Evolutionary conservation across 2,329 filamentous ascomycete species (phyloP), one percentile per base, ranked within the genome.

Genomic region (Paecilomyces sp.): DNA sequence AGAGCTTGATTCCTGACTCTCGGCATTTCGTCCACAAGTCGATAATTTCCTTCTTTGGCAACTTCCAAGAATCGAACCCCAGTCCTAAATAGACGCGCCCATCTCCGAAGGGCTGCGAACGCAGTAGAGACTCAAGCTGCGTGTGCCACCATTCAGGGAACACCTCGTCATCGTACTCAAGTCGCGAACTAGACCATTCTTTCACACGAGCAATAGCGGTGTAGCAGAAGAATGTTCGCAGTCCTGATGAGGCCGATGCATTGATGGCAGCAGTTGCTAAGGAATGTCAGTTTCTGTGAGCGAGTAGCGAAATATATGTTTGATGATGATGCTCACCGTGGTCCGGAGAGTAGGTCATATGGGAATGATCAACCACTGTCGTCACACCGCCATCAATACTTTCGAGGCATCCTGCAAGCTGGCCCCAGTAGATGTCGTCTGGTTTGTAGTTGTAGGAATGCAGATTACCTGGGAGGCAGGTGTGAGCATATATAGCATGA

Each of bases 351-450:
- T 66, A 65, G 18, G 60, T 68, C 60, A 70, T 62, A 60, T 74
- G 70, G 1, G 70, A 67, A 63, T 74, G 71, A 53, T 74, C 71
- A 6, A 73, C 62, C 7, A 72, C 69, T 0, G 67, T 67, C 4
- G 68, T 71, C 3, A 63, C 64, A 2, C 68, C 68, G 3, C 62
- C 62, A 56, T 71, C 63, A 9, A 71, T 33, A 8, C 60, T 59
- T 41, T 67, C 66, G 0, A 68, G 58, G 51, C 62, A 65, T 11
- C 66, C 67, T 9, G 55, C 64, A 2, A 70, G 59, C 34, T 67
- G 66, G n/a, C 77, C 77, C 73, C 78, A 79, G 66, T 79, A 82
- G 2, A 80, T 66, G 59, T 83, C 81, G 1, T 77, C 68, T 1
- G 75, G 65, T 3, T 61, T 65, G 61, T 76, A 78, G 36, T 65